Percentiles rank a stretch among this genome's conserved stretches.
phyloP scores from a whole-genome alignment of 106 monocot genomes.

The Acorus calamus region DNA sequence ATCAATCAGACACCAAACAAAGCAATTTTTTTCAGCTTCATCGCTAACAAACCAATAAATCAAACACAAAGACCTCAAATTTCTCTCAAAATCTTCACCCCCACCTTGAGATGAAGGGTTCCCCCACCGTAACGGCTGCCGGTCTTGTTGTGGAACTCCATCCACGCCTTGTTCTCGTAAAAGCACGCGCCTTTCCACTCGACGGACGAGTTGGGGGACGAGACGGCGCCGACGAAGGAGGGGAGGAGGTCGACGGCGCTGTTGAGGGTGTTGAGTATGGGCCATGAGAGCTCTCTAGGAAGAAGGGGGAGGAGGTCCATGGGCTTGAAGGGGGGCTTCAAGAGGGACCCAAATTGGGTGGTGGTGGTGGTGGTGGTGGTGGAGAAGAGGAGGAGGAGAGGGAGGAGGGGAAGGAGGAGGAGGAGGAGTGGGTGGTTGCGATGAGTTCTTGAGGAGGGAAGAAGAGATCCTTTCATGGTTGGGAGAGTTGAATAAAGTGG shows the following conservation, averaged over 20 bases:
- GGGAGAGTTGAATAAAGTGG: no score
- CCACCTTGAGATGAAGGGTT: slow-evolving; percentile 56
- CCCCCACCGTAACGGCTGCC: slow-evolving; percentile 44
- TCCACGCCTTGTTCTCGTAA: slow-evolving; percentile 47
- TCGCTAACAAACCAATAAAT: no score
- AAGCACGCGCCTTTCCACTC: slow-evolving; percentile 74
- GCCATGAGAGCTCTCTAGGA: slow-evolving; percentile 13
- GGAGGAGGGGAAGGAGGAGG: no score
- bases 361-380: no score
- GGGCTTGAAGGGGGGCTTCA: slow-evolving; percentile 16
- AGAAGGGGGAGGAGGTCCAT: slow-evolving; percentile 33
- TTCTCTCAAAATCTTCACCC: neutral
- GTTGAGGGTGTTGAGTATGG: slow-evolving; percentile 21
- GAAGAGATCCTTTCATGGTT: no score
- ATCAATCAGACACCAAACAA: no score
- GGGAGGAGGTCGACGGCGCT: slow-evolving; percentile 35
- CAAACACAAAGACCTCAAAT: no score
- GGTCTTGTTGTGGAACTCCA: slow-evolving; percentile 58
- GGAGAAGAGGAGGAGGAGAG: no score
- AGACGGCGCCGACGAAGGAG: slow-evolving; percentile 32
- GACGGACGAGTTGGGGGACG: slow-evolving; percentile 8
- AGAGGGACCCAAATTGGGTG: neutral
- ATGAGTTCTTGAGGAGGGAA: no score
- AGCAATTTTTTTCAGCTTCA: no score
- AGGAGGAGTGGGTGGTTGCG: no score